Evolutionary conservation across 1,284 basidiomycete species (phyloP).

Genomic region (Trichosporon ovoides): DNA sequence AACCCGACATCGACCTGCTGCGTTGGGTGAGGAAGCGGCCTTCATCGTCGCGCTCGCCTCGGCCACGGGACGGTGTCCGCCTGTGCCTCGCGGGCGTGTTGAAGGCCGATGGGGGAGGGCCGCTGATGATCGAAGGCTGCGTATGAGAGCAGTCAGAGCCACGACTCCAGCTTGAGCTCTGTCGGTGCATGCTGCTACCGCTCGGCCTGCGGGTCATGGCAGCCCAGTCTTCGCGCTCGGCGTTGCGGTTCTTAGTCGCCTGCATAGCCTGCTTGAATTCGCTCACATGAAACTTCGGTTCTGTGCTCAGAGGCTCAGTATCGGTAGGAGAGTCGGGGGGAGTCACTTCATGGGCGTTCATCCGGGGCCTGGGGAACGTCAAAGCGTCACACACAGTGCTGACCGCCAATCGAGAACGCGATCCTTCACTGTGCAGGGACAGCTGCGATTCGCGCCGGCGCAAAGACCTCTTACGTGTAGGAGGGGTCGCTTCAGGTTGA

Average conservation of each 20-base stretch:
- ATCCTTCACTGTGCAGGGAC: slow-evolving; percentile 20
- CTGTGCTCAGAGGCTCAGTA: slow-evolving; percentile 4
- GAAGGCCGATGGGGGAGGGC: background rate
- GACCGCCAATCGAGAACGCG: slow-evolving; percentile 15
- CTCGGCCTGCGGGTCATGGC: slow-evolving; percentile 4
- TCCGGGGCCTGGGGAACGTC: slow-evolving; percentile 35
- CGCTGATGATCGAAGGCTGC: slow-evolving; percentile 1
- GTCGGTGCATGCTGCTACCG: slow-evolving; percentile 6
- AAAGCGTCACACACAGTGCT: slow-evolving; percentile 39
- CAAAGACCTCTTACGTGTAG: background rate
- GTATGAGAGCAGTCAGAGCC: slow-evolving; percentile 2
- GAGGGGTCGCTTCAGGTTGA: background rate
- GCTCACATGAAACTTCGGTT: background rate
- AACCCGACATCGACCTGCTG: slow-evolving; percentile 12
- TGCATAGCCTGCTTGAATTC: slow-evolving; percentile 11
- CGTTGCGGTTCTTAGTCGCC: slow-evolving; percentile 11
- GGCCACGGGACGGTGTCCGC: background rate
- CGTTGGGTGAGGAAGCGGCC: slow-evolving; percentile 4
- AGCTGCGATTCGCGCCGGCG: slow-evolving; percentile 20
- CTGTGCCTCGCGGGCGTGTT: background rate
- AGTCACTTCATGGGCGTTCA: slow-evolving; percentile 38
- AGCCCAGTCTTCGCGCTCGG: slow-evolving; percentile 23
- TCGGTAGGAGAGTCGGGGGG: slow-evolving; percentile 31
- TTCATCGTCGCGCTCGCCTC: background rate
- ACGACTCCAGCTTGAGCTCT: slow-evolving; percentile 5